phyloP scores from a whole-genome alignment of 176 grass and related monocot genomes.

The Carex kokanica region DNA sequence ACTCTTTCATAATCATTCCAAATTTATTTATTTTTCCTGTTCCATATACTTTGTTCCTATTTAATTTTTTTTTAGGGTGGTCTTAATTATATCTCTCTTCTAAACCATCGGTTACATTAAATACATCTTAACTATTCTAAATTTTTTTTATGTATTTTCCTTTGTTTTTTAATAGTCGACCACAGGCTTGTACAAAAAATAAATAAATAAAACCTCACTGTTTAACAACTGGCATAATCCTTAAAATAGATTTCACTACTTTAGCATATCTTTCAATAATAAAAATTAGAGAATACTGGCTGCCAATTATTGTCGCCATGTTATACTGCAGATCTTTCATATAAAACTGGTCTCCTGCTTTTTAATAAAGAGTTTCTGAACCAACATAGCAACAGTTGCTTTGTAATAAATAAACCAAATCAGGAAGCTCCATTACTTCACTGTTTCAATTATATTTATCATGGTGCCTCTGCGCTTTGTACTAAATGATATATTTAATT shows the following conservation, averaged over 20 bases:
- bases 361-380: not conserved
- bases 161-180: not conserved
- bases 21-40: not conserved
- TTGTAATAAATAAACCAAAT: not conserved
- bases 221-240: conserved; percentile 2
- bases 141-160: too few relatives aligned
- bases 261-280: not conserved
- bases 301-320: conserved; percentile 20
- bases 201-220: not conserved
- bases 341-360: not conserved
- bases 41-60: not conserved
- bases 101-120: too few relatives aligned
- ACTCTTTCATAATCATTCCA: not conserved
- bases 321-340: not conserved
- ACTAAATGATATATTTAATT: not conserved
- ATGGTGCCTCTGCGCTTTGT: not conserved
- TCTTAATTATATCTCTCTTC: not conserved
- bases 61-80: not conserved
- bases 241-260: not conserved
- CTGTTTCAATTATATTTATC: not conserved
- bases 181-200: not conserved
- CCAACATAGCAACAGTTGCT: conserved; percentile 16
- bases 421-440: not conserved
- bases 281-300: not conserved
- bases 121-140: too few relatives aligned